Base-by-base conservation (phyloP, 345 rosid genomes). In the Eucalyptus marginata region DNA sequence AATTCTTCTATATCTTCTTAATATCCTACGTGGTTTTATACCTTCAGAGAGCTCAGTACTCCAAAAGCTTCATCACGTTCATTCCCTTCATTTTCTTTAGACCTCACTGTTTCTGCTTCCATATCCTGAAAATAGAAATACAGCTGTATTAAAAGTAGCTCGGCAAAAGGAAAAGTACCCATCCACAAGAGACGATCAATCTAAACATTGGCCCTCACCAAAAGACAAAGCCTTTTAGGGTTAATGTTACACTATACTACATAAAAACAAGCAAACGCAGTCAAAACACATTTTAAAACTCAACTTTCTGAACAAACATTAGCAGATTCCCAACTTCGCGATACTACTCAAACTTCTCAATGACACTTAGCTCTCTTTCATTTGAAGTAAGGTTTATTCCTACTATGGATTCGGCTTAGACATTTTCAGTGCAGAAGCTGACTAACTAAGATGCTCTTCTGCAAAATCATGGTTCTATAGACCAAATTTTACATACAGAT, bases 21-120 rank as follows among this genome's bases (percentile, higher is more conserved):
- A 40, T 36, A 22, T 71, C 81, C 36, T 64, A 71, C 1, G 24
- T 20, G 84, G 27, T 76, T 76, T 15, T 76, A 88, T 91, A 97
- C 99, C 98, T 95, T 94, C 88, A 96, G 86, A 76, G 93, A 93
- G 92, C 89, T 91, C 89, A 95, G 96, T 86, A 92, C n/a, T 87
- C 81, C 94, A 91, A 94, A 97, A 87, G 93, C 91, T 90, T 92
- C 95, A 86, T 90, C 92, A 89, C 88, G 90, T 90, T 91, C 92
- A 88, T 86, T 88, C 71, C 87, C 90, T 76, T 90, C 96, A 87
- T 76, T 91, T 68, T 95, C 97, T 90, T 91, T 93, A 88, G 89
- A 88, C 93, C 89, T 93, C 56, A 95, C 83, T 58, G 93, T 93
- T 87, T 93, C 93, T 46, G 98, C 91, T 90, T 98, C 96, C 81